Conservation (phyloP, 108 stramenopile species). For the Fragilaria crotonensis region DNA sequence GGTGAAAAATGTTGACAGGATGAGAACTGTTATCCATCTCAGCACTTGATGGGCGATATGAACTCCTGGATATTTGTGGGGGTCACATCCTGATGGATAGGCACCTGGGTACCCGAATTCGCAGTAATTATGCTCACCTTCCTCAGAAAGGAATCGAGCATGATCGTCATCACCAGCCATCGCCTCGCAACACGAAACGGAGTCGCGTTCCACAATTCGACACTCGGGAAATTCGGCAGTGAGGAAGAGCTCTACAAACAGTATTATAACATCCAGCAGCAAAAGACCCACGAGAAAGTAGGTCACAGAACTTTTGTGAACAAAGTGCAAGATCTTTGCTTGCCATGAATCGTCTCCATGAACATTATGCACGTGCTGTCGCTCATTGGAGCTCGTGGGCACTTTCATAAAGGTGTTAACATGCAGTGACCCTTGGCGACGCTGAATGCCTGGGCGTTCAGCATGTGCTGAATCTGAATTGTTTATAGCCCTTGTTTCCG, state of each 20-base stretch:
- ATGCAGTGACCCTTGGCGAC: no score
- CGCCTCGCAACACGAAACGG: conserved; percentile 39
- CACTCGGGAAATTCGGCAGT: conserved; percentile 35
- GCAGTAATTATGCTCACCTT: neutral
- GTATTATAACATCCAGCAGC: conserved; percentile 39
- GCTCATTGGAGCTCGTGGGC: neutral
- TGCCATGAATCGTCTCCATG: conserved; percentile 40
- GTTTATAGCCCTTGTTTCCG: no score
- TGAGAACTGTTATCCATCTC: conserved; percentile 4
- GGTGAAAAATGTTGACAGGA: conserved; percentile 19
- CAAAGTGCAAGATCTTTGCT: conserved; percentile 15
- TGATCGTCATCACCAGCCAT: neutral
- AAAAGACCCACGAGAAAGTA: conserved; percentile 31
- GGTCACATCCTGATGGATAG: conserved; percentile 2
- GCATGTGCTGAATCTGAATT: no score
- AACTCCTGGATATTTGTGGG: conserved; percentile 1
- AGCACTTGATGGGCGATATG: conserved; percentile 3
- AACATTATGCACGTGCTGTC: conserved; percentile 7
- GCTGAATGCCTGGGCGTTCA: no score
- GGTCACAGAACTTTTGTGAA: conserved; percentile 28
- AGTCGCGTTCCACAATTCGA: conserved; percentile 40
- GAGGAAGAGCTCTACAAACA: conserved; percentile 43
- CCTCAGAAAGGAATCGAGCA: neutral
- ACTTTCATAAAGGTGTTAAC: no score
- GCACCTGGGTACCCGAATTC: neutral